Base-by-base conservation (phyloP, 169 alveolate genomes). In the Plasmodium berghei region DNA sequence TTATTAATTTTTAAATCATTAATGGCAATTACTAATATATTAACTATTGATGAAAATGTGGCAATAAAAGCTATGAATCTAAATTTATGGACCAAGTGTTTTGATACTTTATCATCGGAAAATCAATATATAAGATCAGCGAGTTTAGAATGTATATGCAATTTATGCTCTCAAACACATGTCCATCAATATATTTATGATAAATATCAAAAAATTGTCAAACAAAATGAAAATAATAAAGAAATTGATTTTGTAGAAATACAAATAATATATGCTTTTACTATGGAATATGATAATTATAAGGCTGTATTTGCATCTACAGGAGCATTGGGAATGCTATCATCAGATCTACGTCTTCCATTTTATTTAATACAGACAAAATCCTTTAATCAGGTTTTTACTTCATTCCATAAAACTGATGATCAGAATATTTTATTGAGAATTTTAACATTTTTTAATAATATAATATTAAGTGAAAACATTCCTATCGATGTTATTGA, bases 1-100 rank as follows among this genome's bases (percentile, higher is more conserved):
- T 59, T 83, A 24, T 26, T 83, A 20, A 71, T 83, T 12, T 83
- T 83, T 72, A 83, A 83, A 72, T 14, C 66, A 18, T 55, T 83
- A 67, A 83, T 83, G 90, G 90, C 90, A 10, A 83, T 83, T 45
- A 83, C 90, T 26, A 83, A 83, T 83, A 83, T 83, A 54, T 56
- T 83, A 61, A 83, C 90, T 48, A 67, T 83, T 54, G 90, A 83
- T 61, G 90, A 83, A 46, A 83, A 83, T 61, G 61, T 83, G 69
- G 90, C 85, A 16, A 66, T 67, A 56, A 83, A 83, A 48, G 90
- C 90, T 48, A 83, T 83, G 72, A 80, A 83, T 20, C 59, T 83
- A 45, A 66, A 83, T 67, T 56, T 83, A 61, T 83, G 90, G 90
- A 34, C 45, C 45, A 83, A 83, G 28, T 83, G 90, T 71, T 83